These are phyloP conservation scores for Betula pendula DNA, from an alignment of 306 rosid species.

Conservation along the genomic window DNA sequence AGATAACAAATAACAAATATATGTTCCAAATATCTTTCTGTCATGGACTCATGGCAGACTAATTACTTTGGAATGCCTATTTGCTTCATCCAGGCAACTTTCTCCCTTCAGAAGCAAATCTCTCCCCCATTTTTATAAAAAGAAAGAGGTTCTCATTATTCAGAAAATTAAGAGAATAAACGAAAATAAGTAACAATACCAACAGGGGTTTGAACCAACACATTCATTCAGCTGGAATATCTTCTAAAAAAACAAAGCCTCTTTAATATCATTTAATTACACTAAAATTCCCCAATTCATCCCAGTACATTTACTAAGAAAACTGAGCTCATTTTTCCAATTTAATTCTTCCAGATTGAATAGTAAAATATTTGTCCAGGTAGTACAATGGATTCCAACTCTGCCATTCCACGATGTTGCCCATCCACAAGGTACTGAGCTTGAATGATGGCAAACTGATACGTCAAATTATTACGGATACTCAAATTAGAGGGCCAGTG, in stretches of 20 bases:
- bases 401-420: neutral
- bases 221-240: neutral
- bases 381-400: neutral
- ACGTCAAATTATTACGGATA: neutral
- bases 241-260: neutral
- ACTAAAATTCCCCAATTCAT: neutral
- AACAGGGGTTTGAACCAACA: neutral
- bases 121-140: neutral
- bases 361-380: neutral
- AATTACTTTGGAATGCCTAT: neutral
- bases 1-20: neutral
- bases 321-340: constrained; percentile 1
- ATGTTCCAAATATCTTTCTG: neutral
- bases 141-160: neutral
- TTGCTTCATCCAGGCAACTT: constrained; percentile 2
- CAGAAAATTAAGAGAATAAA: neutral
- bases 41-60: neutral
- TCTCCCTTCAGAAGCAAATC: neutral
- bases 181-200: neutral
- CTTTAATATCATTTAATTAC: neutral
- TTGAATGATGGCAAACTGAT: neutral
- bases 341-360: neutral
- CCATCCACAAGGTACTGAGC: neutral
- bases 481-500: neutral
- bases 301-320: neutral